Conservation (phyloP, 108 stramenopile genomes). For the Tribonema minus region DNA sequence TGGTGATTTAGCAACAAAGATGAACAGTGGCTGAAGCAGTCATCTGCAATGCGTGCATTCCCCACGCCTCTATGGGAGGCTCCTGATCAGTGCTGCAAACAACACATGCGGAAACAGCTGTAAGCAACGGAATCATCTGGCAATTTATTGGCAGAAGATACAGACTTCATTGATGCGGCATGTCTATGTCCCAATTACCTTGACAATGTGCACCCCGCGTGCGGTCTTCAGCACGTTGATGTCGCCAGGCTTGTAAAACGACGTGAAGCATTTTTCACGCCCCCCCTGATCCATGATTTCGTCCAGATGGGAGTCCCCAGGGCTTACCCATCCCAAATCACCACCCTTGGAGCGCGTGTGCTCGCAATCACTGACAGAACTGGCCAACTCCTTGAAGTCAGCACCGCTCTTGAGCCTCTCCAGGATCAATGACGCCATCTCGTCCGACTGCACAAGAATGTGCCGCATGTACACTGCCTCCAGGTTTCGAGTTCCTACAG, state of each 20-base stretch:
- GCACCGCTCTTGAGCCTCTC: conserved; percentile 2
- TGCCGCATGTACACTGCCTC: conserved; percentile 38
- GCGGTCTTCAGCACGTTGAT: conserved; percentile 9
- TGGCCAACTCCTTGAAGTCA: conserved; percentile 24
- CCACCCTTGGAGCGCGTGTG: conserved; percentile 22
- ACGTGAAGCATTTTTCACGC: neutral
- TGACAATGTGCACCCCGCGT: conserved; percentile 46
- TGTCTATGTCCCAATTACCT: too few relatives aligned
- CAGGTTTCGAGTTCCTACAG: conserved; percentile 25
- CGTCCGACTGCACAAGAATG: conserved; percentile 34
- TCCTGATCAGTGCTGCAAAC: too few relatives aligned
- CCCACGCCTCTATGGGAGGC: too few relatives aligned
- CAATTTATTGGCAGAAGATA: too few relatives aligned
- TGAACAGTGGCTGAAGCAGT: too few relatives aligned
- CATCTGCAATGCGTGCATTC: too few relatives aligned
- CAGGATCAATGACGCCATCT: conserved; percentile 10
- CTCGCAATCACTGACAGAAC: conserved; percentile 30
- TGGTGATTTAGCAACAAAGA: too few relatives aligned
- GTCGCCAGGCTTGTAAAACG: conserved; percentile 55
- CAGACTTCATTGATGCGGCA: too few relatives aligned
- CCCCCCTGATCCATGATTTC: neutral
- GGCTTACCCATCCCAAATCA: conserved; percentile 3
- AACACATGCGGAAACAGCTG: too few relatives aligned
- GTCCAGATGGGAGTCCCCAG: neutral
- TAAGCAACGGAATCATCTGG: too few relatives aligned